Base-by-base conservation (phyloP, 2,329 filamentous ascomycete genomes). In the Microdochium bolleyi region DNA sequence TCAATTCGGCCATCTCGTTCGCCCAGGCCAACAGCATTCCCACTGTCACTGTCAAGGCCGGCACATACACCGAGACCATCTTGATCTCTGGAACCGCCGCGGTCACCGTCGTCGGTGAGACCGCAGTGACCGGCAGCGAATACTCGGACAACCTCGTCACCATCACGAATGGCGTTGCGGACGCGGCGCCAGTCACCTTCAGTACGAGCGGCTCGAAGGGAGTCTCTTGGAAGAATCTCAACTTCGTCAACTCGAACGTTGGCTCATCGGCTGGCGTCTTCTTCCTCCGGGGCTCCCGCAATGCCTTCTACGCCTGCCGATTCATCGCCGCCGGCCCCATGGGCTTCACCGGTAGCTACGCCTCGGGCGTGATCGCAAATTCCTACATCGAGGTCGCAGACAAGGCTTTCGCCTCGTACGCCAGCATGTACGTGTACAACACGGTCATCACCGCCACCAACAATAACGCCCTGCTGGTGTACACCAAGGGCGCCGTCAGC, bases 51-150 rank as follows among this genome's bases (percentile, higher is more conserved):
- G 64, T 76, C 19, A 64, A 70, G 4, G 66, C 72, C 1, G 74
- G 74, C 14, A 75, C 71, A 0, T 77, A 76, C 53, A 67, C 67
- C 7, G 73, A 77, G 52, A 62, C 65, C 7, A 60, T 77, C 24
- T 64, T 65, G 0, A 63, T 77, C 3, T 57, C 62, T 9, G 72
- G 67, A 2, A 72, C 70, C 0, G 66, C 68, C 2, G 62, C 71
- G 0, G 68, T 77, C 11, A 73, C 73, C 0, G 62, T 77, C 14
- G 55, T 72, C 13, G 74, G 72, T 21, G 60, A 69, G 49, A 61
- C 60, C 0, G 52, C 57, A 0, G 56, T 63, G 0, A 60, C 59
- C 7, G 51, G 60, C 24, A 58, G 54, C 41, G 66, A 64, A 51
- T 72, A 67, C 53, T 62, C 64, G 8, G 57, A 66, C 32, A 74